Evolutionary conservation across 192 early-diverging fungal genomes (phyloP).

Genomic region (Podila horticola): DNA sequence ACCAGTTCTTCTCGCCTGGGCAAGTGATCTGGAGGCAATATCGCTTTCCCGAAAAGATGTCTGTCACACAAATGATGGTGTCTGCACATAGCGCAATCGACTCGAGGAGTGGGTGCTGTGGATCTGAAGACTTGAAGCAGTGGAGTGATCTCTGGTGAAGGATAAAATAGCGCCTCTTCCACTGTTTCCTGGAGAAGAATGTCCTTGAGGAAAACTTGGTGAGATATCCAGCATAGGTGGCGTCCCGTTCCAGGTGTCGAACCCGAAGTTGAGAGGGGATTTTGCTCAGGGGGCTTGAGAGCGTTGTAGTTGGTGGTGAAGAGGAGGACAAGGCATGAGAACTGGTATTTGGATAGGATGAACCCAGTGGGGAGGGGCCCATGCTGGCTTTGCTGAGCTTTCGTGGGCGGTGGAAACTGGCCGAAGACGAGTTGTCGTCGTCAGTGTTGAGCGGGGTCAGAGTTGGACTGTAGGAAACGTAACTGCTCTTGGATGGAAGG

Average conservation of each 20-base stretch:
- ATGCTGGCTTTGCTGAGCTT: conserved; percentile 30
- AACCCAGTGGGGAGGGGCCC: conserved; percentile 35
- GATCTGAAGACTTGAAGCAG: conserved; percentile 56
- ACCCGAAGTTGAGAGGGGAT: conserved; percentile 26
- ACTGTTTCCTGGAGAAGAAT: conserved; percentile 53
- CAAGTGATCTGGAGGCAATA: conserved; percentile 50
- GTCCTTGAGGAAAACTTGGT: conserved; percentile 48
- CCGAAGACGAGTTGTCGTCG: conserved; percentile 39
- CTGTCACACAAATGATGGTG: conserved; percentile 54
- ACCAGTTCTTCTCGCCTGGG: conserved; percentile 51
- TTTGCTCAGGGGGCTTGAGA: background rate
- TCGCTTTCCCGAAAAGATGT: conserved; percentile 47
- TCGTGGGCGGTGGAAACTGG: conserved; percentile 38
- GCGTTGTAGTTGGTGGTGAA: conserved; percentile 3
- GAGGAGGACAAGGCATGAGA: conserved; percentile 21
- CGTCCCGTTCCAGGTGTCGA: conserved; percentile 34
- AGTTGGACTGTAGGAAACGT: conserved; percentile 1
- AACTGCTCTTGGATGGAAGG: background rate
- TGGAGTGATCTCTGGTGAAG: conserved; percentile 47
- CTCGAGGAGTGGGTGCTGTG: conserved; percentile 40
- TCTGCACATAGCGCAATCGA: conserved; percentile 37
- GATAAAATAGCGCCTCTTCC: conserved; percentile 56
- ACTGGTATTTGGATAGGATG: conserved; percentile 7
- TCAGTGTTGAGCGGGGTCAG: conserved; percentile 29
- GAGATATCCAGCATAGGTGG: conserved; percentile 42